Percentiles rank a stretch among this genome's conserved stretches.
Evolutionary conservation across 257 asterid species (phyloP).

Genomic region (Nicotiana noctiflora): DNA sequence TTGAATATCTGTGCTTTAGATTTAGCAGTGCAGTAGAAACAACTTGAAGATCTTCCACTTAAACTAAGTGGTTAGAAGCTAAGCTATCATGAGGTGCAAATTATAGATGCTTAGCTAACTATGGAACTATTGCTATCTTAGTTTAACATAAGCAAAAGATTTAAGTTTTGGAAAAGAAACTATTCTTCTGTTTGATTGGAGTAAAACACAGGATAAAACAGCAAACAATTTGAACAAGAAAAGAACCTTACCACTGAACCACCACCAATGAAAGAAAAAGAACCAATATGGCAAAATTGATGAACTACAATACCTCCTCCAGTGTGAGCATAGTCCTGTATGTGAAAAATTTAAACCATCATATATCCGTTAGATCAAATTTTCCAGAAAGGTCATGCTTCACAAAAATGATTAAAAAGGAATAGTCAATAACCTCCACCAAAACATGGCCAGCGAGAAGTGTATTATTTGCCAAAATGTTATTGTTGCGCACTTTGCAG

Average conservation of each 20-base stretch:
- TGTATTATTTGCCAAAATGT: conserved; percentile 85
- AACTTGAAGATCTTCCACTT: background rate
- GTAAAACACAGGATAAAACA: background rate
- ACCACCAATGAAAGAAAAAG: conserved; percentile 90
- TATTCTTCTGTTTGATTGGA: background rate
- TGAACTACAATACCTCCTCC: conserved; percentile 79
- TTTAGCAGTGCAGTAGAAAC: background rate
- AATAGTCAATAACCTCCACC: conserved; percentile 56
- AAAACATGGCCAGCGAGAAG: conserved; percentile 89
- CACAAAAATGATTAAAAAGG: conserved; percentile 3
- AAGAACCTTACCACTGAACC: conserved; percentile 71
- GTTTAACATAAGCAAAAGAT: background rate
- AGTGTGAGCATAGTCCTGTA: conserved; percentile 79
- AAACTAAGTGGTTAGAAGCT: background rate
- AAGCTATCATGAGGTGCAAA: background rate
- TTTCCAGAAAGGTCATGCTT: background rate
- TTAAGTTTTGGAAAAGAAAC: background rate
- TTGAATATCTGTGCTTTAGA: background rate
- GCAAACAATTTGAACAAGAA: background rate
- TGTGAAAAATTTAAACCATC: conserved; percentile 15
- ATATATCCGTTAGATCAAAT: background rate
- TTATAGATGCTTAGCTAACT: background rate
- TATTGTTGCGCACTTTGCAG: conserved; percentile 76
- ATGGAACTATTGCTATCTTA: background rate
- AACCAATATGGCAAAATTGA: conserved; percentile 91